Conservation (phyloP, 2,329 filamentous ascomycete species). For the Lecanosticta acicola region DNA sequence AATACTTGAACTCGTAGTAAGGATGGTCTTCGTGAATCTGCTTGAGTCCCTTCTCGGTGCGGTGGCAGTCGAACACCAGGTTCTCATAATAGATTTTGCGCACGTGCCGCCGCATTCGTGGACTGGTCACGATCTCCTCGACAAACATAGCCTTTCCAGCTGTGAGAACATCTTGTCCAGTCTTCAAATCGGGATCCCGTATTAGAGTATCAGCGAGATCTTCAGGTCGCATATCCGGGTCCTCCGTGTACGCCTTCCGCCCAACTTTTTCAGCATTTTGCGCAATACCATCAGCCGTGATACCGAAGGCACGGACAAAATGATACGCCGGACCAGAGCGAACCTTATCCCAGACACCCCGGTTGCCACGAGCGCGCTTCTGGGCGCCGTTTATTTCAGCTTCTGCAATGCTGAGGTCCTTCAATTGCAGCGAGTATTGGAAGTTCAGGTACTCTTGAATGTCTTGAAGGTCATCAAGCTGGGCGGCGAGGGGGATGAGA, state of each 20-base stretch:
- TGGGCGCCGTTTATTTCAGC: slow-evolving; percentile 61
- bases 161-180: slow-evolving; percentile 66
- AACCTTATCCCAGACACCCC: slow-evolving; percentile 75
- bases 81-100: slow-evolving; percentile 76
- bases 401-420: slow-evolving; percentile 64
- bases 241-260: slow-evolving; percentile 76
- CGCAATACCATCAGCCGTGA: slow-evolving; percentile 81
- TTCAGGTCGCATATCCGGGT: slow-evolving; percentile 71
- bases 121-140: slow-evolving; percentile 83
- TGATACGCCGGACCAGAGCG: slow-evolving; percentile 73
- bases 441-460: slow-evolving; percentile 96
- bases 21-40: slow-evolving; percentile 93
- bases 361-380: slow-evolving; percentile 75
- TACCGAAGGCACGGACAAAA: slow-evolving; percentile 83
- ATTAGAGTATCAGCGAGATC: slow-evolving; percentile 79
- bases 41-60: slow-evolving; percentile 89
- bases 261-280: slow-evolving; percentile 77
- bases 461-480: slow-evolving; percentile 94
- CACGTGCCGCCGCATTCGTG: slow-evolving; percentile 82
- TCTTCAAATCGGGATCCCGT: slow-evolving; percentile 65
- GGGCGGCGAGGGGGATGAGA: slow-evolving; percentile 71
- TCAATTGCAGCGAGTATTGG: slow-evolving; percentile 77
- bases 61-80: slow-evolving; percentile 76
- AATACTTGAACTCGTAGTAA: slow-evolving; percentile 96
- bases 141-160: slow-evolving; percentile 83